These are phyloP conservation scores for Cyclostephanos tholiformis DNA, from an alignment of 108 stramenopile genomes.

Conservation along the genomic window DNA sequence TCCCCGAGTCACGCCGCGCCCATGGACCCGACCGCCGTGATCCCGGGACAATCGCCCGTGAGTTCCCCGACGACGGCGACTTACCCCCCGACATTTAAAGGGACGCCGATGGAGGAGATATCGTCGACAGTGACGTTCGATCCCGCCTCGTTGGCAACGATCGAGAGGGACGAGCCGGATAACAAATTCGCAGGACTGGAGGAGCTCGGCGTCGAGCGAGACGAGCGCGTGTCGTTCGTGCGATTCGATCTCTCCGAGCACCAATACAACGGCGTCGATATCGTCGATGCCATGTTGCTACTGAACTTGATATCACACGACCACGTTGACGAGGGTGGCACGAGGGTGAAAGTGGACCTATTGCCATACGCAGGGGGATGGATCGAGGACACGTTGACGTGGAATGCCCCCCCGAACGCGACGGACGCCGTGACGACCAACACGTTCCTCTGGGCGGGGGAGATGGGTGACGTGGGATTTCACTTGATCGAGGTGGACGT, in stretches of 20 bases:
- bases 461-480: neutral
- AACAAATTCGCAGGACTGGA: neutral
- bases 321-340: neutral
- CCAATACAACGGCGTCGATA: neutral
- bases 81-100: too few species aligned
- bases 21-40: neutral
- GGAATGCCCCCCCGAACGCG: neutral
- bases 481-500: constrained; percentile 2
- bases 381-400: neutral
- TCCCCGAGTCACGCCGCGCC: neutral
- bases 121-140: neutral
- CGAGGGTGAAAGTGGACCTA: neutral
- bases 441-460: neutral
- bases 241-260: neutral
- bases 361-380: neutral
- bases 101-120: too few species aligned
- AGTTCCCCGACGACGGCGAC: too few species aligned
- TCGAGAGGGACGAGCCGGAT: neutral
- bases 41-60: too few species aligned
- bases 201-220: neutral
- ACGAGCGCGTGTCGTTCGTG: constrained; percentile 3
- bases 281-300: neutral
- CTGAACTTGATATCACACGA: neutral
- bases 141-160: neutral
- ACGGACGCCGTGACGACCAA: neutral